Base-by-base conservation (phyloP, 2,329 filamentous ascomycete species). In the Penicillium palitans region DNA sequence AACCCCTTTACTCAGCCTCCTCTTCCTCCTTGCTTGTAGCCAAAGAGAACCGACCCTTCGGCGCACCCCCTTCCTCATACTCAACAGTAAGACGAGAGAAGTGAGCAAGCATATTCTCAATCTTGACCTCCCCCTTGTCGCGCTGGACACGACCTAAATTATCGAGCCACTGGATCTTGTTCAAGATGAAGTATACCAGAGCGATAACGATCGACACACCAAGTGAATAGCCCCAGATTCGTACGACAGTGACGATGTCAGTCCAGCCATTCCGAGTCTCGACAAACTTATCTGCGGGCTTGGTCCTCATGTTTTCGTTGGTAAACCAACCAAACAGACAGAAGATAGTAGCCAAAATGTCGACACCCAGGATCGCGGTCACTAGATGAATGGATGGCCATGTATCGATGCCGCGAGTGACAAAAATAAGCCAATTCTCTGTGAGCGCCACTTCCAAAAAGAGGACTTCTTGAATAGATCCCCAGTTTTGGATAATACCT, bases 371-470 rank as follows among this genome's bases (percentile, higher is more conserved):
- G 71, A 91, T 91, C 57, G 89, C 89, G 40, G 77, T 79, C 55
- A 91, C 81, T 27, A 92, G 80, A 71, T 90, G 88, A 81, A 87
- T 87, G 0, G 88, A 90, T 49, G 89, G 89, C 80, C 84, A 88
- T 6, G 88, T 91, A 71, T 86, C 82, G 61, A 84, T 86, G 61
- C 89, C 91, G 82, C 91, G 90, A 64, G 91, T 96, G 78, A 96
- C 93, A 82, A 96, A 96, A 77, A 96, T 96, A 52, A 96, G 86
- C 92, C 91, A 96, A 81, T 96, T 96, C 83, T 96, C 91, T 61
- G 91, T 93, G 55, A 96, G 86, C 8, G 90, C 93, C 73, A 96
- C 89, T 80, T 96, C 87, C 45, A 96, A 85, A 86, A 96, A 96
- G 70, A 96, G 80, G 46, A 91, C 87, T 72, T 90, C 88, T 77